phyloP scores from a whole-genome alignment of 345 rosid genomes.

The Pistacia vera region DNA sequence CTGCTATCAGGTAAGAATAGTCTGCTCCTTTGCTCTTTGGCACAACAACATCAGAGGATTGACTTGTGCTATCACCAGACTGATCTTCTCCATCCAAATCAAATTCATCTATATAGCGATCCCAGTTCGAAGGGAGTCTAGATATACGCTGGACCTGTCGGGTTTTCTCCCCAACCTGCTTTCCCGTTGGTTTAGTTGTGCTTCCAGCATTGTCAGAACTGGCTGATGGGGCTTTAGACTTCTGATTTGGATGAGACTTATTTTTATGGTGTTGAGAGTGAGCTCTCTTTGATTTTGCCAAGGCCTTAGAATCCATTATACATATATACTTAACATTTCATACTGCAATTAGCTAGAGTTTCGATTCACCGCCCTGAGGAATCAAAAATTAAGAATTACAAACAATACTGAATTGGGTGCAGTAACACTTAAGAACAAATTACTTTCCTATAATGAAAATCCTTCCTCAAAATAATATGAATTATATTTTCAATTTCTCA shows the following conservation, averaged over 20 bases:
- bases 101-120: conserved; percentile 62
- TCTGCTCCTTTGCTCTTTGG: conserved; percentile 92
- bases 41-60: conserved; percentile 32
- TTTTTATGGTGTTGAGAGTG: conserved; percentile 70
- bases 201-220: conserved; percentile 26
- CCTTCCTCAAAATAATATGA: neutral
- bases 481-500: too few relatives aligned
- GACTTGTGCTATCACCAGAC: conserved; percentile 23
- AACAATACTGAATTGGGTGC: neutral
- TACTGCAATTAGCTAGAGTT: neutral
- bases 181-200: conserved; percentile 32
- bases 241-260: conserved; percentile 51
- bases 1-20: conserved; percentile 59
- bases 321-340: neutral
- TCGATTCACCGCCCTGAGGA: conserved; percentile 3
- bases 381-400: neutral
- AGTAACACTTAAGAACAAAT: neutral
- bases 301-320: conserved; percentile 70
- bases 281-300: conserved; percentile 89
- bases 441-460: neutral
- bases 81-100: conserved; percentile 31
- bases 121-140: conserved; percentile 75
- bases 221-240: conserved; percentile 32
- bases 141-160: conserved; percentile 35
- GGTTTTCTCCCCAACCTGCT: conserved; percentile 43